phyloP scores from a whole-genome alignment of 192 early-diverging fungal genomes.

The Podila epicladia region DNA sequence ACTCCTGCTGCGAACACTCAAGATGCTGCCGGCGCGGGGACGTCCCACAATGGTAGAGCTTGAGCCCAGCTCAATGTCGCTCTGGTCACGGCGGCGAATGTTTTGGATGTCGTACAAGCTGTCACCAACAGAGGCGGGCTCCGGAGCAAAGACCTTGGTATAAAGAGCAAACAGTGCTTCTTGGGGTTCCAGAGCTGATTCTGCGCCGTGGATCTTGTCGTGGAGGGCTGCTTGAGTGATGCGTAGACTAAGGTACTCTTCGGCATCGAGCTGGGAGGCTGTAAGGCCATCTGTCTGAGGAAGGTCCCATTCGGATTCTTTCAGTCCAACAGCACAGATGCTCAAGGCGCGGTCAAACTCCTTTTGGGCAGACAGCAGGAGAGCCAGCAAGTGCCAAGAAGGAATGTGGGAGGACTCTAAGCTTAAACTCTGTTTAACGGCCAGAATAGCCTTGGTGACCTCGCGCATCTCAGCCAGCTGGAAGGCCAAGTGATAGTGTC shows the following conservation, averaged over 20 bases:
- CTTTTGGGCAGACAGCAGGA: slow-evolving; percentile 70
- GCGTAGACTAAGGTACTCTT: slow-evolving; percentile 65
- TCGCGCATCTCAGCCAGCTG: slow-evolving; percentile 74
- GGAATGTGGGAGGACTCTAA: slow-evolving; percentile 62
- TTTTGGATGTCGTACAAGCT: slow-evolving; percentile 36
- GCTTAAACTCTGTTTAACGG: slow-evolving; percentile 61
- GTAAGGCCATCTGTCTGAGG: slow-evolving; percentile 14
- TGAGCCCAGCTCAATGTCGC: slow-evolving; percentile 13
- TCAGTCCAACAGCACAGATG: slow-evolving; percentile 66
- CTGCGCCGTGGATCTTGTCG: slow-evolving; percentile 57
- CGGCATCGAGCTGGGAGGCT: slow-evolving; percentile 48
- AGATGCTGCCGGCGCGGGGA: slow-evolving; percentile 24
- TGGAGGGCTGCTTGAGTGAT: slow-evolving; percentile 67
- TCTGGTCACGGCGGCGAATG: slow-evolving; percentile 24
- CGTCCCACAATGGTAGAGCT: slow-evolving; percentile 8
- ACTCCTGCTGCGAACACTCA: slow-evolving; percentile 25
- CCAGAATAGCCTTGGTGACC: slow-evolving; percentile 59
- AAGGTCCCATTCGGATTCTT: slow-evolving; percentile 61
- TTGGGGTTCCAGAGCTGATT: slow-evolving; percentile 60
- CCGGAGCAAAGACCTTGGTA: slow-evolving; percentile 55
- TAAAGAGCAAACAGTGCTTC: slow-evolving; percentile 70
- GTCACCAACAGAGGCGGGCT: slow-evolving; percentile 16
- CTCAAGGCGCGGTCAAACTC: slow-evolving; percentile 68
- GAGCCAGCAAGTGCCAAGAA: slow-evolving; percentile 76
- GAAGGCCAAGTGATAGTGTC: slow-evolving; percentile 71